These are phyloP conservation scores for Annulohypoxylon truncatum DNA, from an alignment of 2,329 filamentous ascomycete species.

Conservation along the genomic window DNA sequence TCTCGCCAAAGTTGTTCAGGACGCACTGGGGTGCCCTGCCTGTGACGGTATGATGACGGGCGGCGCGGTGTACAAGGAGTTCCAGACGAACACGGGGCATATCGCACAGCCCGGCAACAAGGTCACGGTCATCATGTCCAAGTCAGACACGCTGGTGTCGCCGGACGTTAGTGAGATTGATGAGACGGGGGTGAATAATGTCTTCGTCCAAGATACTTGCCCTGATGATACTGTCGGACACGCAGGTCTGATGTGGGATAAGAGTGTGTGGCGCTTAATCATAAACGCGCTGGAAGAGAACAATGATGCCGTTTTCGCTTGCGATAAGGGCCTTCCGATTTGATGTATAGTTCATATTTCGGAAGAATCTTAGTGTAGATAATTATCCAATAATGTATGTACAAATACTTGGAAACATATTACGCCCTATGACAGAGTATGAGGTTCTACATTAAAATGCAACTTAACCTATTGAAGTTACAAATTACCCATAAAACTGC, in stretches of 20 bases:
- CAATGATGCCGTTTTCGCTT: constrained; percentile 41
- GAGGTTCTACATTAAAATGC: too few species aligned
- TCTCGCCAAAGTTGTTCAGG: constrained; percentile 35
- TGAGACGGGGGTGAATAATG: constrained; percentile 41
- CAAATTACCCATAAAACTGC: neutral
- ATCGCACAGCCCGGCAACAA: constrained; percentile 47
- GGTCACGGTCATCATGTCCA: constrained; percentile 45
- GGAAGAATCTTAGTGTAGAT: neutral
- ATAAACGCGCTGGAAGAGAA: constrained; percentile 47
- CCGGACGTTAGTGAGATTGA: constrained; percentile 42
- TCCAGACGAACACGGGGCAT: constrained; percentile 27
- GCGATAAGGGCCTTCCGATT: constrained; percentile 41
- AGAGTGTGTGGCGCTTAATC: constrained; percentile 45
- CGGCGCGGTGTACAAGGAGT: constrained; percentile 39
- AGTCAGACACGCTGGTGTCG: constrained; percentile 42
- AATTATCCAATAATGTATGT: neutral
- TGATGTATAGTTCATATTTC: constrained; percentile 3
- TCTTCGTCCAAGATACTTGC: constrained; percentile 45
- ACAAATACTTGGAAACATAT: neutral
- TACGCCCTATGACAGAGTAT: too few species aligned
- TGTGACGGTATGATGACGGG: constrained; percentile 47
- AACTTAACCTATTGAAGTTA: too few species aligned
- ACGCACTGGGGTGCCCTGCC: constrained; percentile 42
- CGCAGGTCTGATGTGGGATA: constrained; percentile 44
- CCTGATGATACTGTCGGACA: constrained; percentile 46